Evolutionary conservation across 768 basidiomycete species (phyloP), one percentile per base, ranked within the genome.

Genomic region (Tremella fuciformis): DNA sequence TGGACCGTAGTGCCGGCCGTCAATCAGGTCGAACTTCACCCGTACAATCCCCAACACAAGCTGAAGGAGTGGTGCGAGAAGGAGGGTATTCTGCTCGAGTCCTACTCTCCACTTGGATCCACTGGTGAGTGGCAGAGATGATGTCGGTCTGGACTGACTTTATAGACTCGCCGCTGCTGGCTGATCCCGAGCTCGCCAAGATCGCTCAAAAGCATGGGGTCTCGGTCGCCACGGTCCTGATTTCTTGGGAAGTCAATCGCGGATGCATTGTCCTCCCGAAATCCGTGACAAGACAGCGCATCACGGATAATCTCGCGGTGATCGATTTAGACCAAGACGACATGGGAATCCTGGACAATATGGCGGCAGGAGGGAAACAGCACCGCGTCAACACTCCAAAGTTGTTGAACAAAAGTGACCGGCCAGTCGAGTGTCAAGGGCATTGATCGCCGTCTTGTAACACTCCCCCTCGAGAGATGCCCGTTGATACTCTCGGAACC

Each of bases 171-270:
- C 88, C 86, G 15, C 81, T 90, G 19, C 79, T 86, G 62, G 76
- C 78, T 48, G 84, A 89, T 72, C 79, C 80, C 13, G 77, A 83
- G 26, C 84, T 90, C 50, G 76, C 76, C 83, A 85, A n/a, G 86
- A 83, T 87, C 57, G 85, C 87, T 7, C 65, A 79, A 44, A 80
- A 84, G 58, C 80, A 87, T 48, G 81, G 82, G 1, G 83, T 88
- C 50, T 87, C 85, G 2, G 86, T 86, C 18, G 86, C 86, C 2
- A 86, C 84, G 51, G 75, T 90, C 55, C 80, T 89, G 55, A 79
- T 89, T 51, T 66, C 86, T 1, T 81, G 88, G 46, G 86, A 89
- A 64, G 86, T 86, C 22, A 88, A 88, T 78, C 86, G 87, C 69
- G 84, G 81, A 38, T 79, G 84, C 42, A 81, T 88, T 38, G 88